Evolutionary conservation across 1,284 basidiomycete species (phyloP).

Genomic region (Trametes versicolor): DNA sequence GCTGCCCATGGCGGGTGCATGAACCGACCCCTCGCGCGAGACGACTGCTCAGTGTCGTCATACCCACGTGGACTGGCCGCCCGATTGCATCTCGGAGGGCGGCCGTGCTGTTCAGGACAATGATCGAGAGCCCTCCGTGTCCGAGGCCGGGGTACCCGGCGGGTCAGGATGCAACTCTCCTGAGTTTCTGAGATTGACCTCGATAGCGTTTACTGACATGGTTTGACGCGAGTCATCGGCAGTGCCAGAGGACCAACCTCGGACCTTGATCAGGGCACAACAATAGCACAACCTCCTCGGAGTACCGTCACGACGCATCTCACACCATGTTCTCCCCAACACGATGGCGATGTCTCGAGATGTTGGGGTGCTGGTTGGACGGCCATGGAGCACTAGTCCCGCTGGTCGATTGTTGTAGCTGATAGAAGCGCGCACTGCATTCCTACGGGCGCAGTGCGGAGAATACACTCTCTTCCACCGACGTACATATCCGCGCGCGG

Average conservation of each 20-base stretch:
- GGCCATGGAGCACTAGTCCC: neutral
- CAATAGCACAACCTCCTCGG: neutral
- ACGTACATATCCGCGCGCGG: neutral
- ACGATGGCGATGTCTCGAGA: neutral
- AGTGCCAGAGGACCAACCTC: neutral
- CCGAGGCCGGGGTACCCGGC: neutral
- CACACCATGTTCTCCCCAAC: neutral
- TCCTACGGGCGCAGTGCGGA: neutral
- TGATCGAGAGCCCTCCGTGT: neutral
- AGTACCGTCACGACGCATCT: neutral
- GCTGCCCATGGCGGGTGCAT: neutral
- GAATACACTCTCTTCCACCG: neutral
- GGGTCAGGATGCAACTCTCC: neutral
- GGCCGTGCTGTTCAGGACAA: neutral
- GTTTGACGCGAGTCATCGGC: neutral
- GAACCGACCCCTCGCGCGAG: constrained; percentile 2
- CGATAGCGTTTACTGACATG: too few relatives aligned
- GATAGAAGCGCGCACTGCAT: constrained; percentile 1
- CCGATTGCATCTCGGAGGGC: too few relatives aligned
- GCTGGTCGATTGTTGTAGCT: neutral
- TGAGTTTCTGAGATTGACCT: too few relatives aligned
- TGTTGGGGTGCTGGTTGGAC: neutral
- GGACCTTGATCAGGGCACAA: neutral
- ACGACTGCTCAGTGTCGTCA: neutral
- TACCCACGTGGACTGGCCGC: neutral